Evolutionary conservation across 805 yeast species (phyloP).

Genomic region (Pichia cabralensis): DNA sequence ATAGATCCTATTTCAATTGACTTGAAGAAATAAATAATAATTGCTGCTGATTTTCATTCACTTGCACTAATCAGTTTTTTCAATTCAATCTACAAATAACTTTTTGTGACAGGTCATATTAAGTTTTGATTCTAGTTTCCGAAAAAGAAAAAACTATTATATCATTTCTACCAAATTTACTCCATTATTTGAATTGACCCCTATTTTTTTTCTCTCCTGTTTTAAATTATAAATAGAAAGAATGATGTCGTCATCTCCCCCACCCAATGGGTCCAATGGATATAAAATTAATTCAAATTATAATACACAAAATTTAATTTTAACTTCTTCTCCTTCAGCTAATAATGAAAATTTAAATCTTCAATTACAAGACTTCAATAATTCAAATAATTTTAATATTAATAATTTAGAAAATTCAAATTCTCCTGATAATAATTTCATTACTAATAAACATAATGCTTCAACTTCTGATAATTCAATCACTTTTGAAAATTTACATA

Average conservation of each 20-base stretch:
- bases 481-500: not conserved
- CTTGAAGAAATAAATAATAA: too few species aligned
- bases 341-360: constrained; percentile 14
- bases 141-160: too few species aligned
- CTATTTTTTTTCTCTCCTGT: not conserved
- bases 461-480: not conserved
- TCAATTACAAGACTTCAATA: constrained; percentile 13
- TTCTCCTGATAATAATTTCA: constrained; percentile 3
- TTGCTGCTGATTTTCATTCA: too few species aligned
- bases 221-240: not conserved
- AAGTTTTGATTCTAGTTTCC: too few species aligned
- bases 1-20: too few species aligned
- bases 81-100: too few species aligned
- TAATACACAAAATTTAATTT: constrained; percentile 10
- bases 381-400: not conserved
- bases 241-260: constrained; percentile 30
- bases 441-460: constrained; percentile 3
- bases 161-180: too few species aligned
- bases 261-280: constrained; percentile 17
- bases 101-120: too few species aligned
- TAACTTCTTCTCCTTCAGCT: constrained; percentile 19
- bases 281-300: constrained; percentile 13
- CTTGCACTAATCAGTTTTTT: too few species aligned
- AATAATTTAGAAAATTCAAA: not conserved
- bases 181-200: too few species aligned